Base-by-base conservation (phyloP, 2,329 filamentous ascomycete species). In the Volutella citrinella region DNA sequence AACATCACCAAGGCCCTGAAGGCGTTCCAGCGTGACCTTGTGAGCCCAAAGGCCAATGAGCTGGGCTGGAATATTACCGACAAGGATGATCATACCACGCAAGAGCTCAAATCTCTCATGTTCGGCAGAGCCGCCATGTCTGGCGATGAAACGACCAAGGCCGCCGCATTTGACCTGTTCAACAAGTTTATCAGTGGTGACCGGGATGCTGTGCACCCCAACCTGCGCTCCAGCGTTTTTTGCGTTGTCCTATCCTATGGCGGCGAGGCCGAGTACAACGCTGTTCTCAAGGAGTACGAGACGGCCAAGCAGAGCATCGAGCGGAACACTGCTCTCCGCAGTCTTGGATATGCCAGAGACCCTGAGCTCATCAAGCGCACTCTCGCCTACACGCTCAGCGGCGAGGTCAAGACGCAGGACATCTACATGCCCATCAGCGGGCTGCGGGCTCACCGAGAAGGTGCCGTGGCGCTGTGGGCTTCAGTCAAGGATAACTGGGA, bases 401-500 rank as follows among this genome's bases (percentile, higher is more conserved):
- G 82, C 42, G 84, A 95, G 48, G 84, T 96, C 64, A 95, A 94
- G 71, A 88, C 86, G 46, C 91, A 96, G 63, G 91, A 97, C 61
- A 82, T 96, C 46, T 96, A 95, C 67, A 80, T 95, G 58, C 90
- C 91, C 2, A 77, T 93, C 23, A 78, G 80, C 20, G 86, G 86
- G 7, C 76, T 97, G 18, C 80, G 90, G 38, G 78, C 77, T 33
- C 87, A 94, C 57, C 68, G 80, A 7, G 79, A 81, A 26, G 91
- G 91, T 48, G 84, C 95, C 36, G 70, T 85, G 37, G 85, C 85
- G 7, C 74, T 95, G 37, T 96, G 85, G 75, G 64, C 61, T 13
- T 97, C 87, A 86, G 73, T 95, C 70, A 85, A 82, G 57, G 73
- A 81, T 48, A 93, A 95, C 66, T 97, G 91, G 89, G 85, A 87